Conservation (phyloP, 2,329 filamentous ascomycete species). For the Claviceps sp. region DNA sequence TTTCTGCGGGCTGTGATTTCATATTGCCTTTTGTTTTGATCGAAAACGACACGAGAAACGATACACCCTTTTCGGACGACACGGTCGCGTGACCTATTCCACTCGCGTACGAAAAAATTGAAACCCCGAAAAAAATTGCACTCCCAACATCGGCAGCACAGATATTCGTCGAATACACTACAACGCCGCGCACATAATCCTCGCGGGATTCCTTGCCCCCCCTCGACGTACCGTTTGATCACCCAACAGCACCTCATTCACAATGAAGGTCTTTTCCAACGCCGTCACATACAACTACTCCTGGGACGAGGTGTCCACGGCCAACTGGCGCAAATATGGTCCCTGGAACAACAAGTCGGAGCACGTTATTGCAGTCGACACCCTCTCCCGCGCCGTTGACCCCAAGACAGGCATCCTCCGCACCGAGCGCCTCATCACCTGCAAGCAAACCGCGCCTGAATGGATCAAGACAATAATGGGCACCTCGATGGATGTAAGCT, state of each 20-base stretch:
- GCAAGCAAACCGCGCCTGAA: slow-evolving; percentile 53
- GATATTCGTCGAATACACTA: too few relatives aligned
- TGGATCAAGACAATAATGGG: slow-evolving; percentile 75
- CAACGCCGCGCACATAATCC: too few relatives aligned
- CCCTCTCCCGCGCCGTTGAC: slow-evolving; percentile 56
- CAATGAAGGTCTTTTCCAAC: slow-evolving; percentile 93
- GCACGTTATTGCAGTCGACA: slow-evolving; percentile 93
- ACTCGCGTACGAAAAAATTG: neutral
- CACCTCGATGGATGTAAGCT: slow-evolving; percentile 57
- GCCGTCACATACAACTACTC: slow-evolving; percentile 89
- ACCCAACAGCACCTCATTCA: slow-evolving; percentile 9
- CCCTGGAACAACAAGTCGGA: slow-evolving; percentile 99
- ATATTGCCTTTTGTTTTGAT: neutral
- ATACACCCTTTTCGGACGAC: neutral
- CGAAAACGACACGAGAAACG: neutral
- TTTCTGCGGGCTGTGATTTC: neutral
- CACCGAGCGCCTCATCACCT: slow-evolving; percentile 49
- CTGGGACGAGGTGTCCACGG: slow-evolving; percentile 94
- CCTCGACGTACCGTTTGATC: neutral
- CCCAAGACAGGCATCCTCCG: slow-evolving; percentile 44
- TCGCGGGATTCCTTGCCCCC: neutral
- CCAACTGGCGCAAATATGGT: slow-evolving; percentile 98
- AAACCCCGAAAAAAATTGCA: neutral
- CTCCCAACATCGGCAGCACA: neutral
- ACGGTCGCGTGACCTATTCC: neutral